Evolutionary conservation across 2,329 filamentous ascomycete species (phyloP).

Genomic region (Sclerotiophoma versabilis): DNA sequence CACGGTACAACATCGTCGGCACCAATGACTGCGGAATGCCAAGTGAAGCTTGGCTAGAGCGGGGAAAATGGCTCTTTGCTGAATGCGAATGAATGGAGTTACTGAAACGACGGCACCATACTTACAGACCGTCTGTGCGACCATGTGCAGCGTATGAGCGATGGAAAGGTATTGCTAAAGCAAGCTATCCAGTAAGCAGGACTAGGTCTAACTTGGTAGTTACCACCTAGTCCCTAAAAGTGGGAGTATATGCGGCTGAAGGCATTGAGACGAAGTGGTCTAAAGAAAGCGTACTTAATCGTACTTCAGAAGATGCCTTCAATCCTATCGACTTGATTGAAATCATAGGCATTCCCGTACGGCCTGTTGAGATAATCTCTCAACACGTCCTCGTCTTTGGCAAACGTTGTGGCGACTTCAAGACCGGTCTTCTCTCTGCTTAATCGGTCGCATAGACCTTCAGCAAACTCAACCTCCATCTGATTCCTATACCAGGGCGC

Average conservation of each 20-base stretch:
- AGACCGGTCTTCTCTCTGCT: constrained; percentile 51
- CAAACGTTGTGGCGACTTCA: constrained; percentile 61
- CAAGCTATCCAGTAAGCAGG: no score
- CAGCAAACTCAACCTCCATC: constrained; percentile 63
- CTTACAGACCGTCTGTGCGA: no score
- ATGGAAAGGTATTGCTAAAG: no score
- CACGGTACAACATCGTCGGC: not conserved
- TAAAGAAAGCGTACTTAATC: no score
- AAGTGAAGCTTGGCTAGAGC: not conserved
- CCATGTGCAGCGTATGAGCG: no score
- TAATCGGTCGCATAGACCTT: constrained; percentile 58
- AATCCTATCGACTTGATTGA: constrained; percentile 56
- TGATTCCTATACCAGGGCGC: constrained; percentile 65
- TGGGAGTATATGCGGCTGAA: no score
- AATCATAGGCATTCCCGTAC: constrained; percentile 70
- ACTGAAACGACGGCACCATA: no score
- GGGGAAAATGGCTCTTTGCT: not conserved
- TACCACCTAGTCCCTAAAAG: no score
- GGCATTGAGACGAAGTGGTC: no score
- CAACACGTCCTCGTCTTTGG: constrained; percentile 52
- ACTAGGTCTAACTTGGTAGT: no score
- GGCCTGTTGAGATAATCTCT: constrained; percentile 61
- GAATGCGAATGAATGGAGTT: not conserved
- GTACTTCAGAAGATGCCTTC: constrained; percentile 30
- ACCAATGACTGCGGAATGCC: not conserved